Percentiles rank a stretch among this genome's conserved stretches.
phyloP scores from a whole-genome alignment of 2,329 filamentous ascomycete species.

The Lachnellula hyalina region DNA sequence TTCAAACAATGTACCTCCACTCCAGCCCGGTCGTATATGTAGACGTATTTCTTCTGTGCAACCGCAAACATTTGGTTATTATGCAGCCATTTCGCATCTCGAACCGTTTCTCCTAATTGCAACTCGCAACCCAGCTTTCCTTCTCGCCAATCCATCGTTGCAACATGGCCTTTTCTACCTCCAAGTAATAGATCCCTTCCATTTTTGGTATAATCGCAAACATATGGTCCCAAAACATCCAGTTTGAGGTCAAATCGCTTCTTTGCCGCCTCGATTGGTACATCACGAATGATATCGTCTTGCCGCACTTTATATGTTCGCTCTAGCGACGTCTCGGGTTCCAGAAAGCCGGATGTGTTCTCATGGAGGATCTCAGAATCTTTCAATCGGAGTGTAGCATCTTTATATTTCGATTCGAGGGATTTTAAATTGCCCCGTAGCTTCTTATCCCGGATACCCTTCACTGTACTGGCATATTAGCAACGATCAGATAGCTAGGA shows the following conservation, averaged over 20 bases:
- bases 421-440: constrained; percentile 71
- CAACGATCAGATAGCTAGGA: constrained; percentile 37
- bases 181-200: constrained; percentile 80
- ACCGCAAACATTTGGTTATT: constrained; percentile 94
- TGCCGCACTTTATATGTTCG: constrained; percentile 89
- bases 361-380: constrained; percentile 94
- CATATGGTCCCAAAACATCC: constrained; percentile 77
- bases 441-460: constrained; percentile 82
- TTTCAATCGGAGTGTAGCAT: constrained; percentile 77
- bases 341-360: constrained; percentile 77
- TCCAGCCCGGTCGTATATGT: constrained; percentile 89
- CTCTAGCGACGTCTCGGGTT: constrained; percentile 84
- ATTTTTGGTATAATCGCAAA: constrained; percentile 84
- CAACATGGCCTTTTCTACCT: constrained; percentile 89
- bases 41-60: constrained; percentile 92
- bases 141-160: constrained; percentile 92
- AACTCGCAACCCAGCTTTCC: constrained; percentile 89
- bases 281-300: constrained; percentile 70
- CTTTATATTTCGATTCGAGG: constrained; percentile 77
- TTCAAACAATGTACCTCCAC: constrained; percentile 88
- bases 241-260: constrained; percentile 89
- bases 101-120: constrained; percentile 83
- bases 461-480: constrained; percentile 53
- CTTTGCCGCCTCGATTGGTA: constrained; percentile 79
- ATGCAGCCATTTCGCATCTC: constrained; percentile 87